Base-by-base conservation (phyloP, 345 rosid genomes). In the Lepidium aucheri region DNA sequence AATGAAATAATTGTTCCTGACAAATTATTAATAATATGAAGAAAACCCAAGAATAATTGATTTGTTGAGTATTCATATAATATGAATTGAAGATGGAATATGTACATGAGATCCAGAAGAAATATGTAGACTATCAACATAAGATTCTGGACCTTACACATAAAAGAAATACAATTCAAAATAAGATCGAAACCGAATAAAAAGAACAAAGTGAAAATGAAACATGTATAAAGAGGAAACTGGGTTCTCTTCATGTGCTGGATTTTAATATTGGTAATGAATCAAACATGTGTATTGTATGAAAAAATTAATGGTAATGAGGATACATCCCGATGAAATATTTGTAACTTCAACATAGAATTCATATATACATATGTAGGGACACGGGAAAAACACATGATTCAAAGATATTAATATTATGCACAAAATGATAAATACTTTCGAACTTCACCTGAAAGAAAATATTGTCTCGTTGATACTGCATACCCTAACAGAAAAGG, bases 91-190 rank as follows among this genome's bases (percentile, higher is more conserved):
- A 30, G 51, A 18, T 5, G 10, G 12, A 15, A 46, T 45, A 26
- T 47, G 33, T n/a, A n/a, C 42, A 58, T 49, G 65, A 58, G 73
- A 58, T 28, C 49, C 34, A 58, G 10, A 46, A 16, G 60, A 41
- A 47, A 58, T 38, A 26, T 22, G 11, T 46, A 47, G 57, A 57
- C 42, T 39, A 39, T 53, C 33, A 42, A 38, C 16, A 47, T 47
- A 46, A 39, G 73, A 58, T 59, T 68, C 6, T 24, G 17, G 35
- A 28, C 6, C 26, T 49, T 40, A 17, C 36, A 26, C 6, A 26
- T 26, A 26, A 26, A 26, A 26, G 6, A 26, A 26, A 26, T 4
- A 26, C 30, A 26, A 26, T 5, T 1, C 30, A 26, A 26, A 26
- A 26, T 26, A 26, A 4, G 5, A 26, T 26, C 0, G 30, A 26